Evolutionary conservation across 2,329 filamentous ascomycete genomes (phyloP), one percentile per base, ranked within the genome.

Genomic region (Neofusicoccum parvum): DNA sequence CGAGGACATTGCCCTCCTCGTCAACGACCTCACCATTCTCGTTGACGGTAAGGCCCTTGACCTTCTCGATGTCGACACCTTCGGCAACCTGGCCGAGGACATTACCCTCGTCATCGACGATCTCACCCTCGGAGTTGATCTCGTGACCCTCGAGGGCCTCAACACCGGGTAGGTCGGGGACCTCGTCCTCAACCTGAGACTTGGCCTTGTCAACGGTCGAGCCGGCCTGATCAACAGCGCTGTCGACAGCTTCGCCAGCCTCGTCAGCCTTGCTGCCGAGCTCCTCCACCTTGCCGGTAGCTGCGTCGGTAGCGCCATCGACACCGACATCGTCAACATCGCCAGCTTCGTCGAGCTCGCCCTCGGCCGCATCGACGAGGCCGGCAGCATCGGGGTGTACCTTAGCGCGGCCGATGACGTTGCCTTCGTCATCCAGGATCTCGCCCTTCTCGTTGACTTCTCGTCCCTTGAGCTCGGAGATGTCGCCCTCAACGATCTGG

Each of bases 361-460:
- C 75, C 1, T 70, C 75, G n/a, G 72, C 72, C 32, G 76, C 70
- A 51, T 75, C 74, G 51, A 77, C 71, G 7, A 78, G 73, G 46
- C 80, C 74, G 65, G 76, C 77, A 15, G 75, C 77, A 64, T 83
- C 82, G 7, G 80, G 78, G 70, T 82, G 81, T 48, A 84, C 76
- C 62, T 83, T 79, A 3, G 84, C 82, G 64, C 80, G 80, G 64
- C 84, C 84, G 62, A 86, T 76, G 58, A 85, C 80, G 54, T 85
- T 82, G 63, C 84, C 84, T 3, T 83, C 78, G 3, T 85, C 79
- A 66, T 86, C 82, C n/a, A 85, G 72, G 67, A 86, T 84, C 69
- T 85, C 83, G 60, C 84, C 84, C 32, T 84, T 77, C 67, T 83
- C 80, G 69, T 86, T 85, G 68, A 84, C 80, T 50, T 79, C 80